Conservation (phyloP, 2,329 filamentous ascomycete species). For the Aspergillus sp. region DNA sequence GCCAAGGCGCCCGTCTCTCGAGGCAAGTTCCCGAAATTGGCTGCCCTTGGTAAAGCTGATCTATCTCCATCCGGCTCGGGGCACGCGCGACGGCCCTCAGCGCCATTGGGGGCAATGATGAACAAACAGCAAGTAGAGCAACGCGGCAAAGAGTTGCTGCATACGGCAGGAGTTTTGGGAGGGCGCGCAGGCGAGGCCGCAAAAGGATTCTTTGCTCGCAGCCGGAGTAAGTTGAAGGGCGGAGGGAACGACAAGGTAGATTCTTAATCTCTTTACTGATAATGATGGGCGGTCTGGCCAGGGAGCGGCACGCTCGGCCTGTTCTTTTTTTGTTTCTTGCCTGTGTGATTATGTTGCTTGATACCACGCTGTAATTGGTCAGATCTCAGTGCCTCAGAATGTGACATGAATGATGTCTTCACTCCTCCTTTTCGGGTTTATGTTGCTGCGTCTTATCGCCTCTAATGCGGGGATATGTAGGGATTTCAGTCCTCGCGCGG, state of each 20-base stretch:
- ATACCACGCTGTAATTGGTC: slow-evolving; percentile 37
- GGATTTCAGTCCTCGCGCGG: slow-evolving; percentile 31
- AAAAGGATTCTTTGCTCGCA: slow-evolving; percentile 88
- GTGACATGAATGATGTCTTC: slow-evolving; percentile 19
- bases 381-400: slow-evolving; percentile 21
- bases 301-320: not conserved
- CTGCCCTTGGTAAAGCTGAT: slow-evolving; percentile 35
- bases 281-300: not conserved
- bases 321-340: not conserved
- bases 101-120: slow-evolving; percentile 41
- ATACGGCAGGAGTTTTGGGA: slow-evolving; percentile 72
- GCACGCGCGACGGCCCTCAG: slow-evolving; percentile 40
- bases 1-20: slow-evolving; percentile 36
- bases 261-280: slow-evolving; percentile 58
- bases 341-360: slow-evolving; percentile 19
- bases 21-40: slow-evolving; percentile 46
- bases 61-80: slow-evolving; percentile 35
- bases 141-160: slow-evolving; percentile 86
- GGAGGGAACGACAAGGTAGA: slow-evolving; percentile 80
- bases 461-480: slow-evolving; percentile 41
- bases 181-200: slow-evolving; percentile 76
- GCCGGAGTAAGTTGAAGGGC: slow-evolving; percentile 76
- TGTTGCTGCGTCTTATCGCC: slow-evolving; percentile 11
- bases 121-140: slow-evolving; percentile 69
- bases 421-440: slow-evolving; percentile 1